Evolutionary conservation across 148 eudicot species (phyloP), one percentile per base, ranked within the genome.

Genomic region (Linanthus parryae): DNA sequence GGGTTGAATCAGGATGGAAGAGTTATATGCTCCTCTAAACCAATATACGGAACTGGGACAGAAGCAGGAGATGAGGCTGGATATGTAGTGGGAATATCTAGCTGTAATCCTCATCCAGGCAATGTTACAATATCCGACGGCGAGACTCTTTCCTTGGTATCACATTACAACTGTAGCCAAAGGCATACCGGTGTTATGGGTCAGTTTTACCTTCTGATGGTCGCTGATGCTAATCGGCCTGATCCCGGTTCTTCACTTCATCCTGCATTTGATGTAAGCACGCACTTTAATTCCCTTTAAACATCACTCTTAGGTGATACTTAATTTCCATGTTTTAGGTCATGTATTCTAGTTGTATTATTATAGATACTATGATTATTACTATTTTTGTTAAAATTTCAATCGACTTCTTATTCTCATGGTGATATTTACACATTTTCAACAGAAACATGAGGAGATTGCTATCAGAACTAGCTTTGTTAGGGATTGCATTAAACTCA

Each of bases 171-270:
- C 67, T 66, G 82, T 19, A 52, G 70, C 25, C 65, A 20, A 39
- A 50, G 51, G 47, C 97, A 91, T 63, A 76, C 84, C 5, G 97
- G 97, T 56, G 97, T 91, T 46, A 91, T 91, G 97, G 95, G 84
- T 21, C 86, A 86, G 44, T 83, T 91, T 69, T 91, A 91, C 76
- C 56, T 91, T 42, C 61, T 91, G 56, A 68, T 91, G 34, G 85
- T 92, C 13, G 81, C 80, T 43, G 54, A 79, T 20, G 22, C 66
- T n/a, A n/a, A n/a, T n/a, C n/a, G n/a, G 12, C 67, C 83, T 0
- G 44, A 15, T 33, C 58, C 61, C 12, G 36, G 11, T 25, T 18
- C 54, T 47, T 14, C 42, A 20, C 17, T 45, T 49, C 62, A 49
- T 7, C n/a, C n/a, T n/a, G n/a, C n/a, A n/a, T n/a, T n/a, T n/a